A percentile compares a stretch with the other conserved stretches of the same genome.
These are phyloP conservation scores for Cymodocea nodosa DNA, from an alignment of 116 monocot species.

Conservation along the genomic window DNA sequence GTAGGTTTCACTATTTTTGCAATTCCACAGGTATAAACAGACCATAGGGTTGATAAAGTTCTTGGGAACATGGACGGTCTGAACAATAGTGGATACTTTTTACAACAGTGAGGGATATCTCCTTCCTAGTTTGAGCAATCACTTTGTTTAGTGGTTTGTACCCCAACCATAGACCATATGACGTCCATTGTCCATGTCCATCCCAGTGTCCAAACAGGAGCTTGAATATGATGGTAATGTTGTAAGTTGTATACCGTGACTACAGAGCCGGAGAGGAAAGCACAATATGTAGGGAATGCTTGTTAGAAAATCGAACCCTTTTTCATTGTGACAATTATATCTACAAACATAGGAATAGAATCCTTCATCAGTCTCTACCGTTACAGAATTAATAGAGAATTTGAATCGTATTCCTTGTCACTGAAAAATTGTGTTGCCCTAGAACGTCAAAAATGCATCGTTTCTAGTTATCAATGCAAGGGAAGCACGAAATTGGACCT, in stretches of 20 bases:
- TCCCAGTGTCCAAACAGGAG: constrained; percentile 75
- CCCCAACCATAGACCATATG: constrained; percentile 78
- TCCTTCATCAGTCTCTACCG: not conserved
- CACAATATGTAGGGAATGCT: not conserved
- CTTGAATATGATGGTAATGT: constrained; percentile 74
- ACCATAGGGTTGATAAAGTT: constrained; percentile 67
- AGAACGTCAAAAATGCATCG: too few relatives aligned
- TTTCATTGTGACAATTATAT: too few relatives aligned
- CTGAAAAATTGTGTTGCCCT: too few relatives aligned
- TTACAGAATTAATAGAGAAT: not conserved
- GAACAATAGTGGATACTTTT: constrained; percentile 54
- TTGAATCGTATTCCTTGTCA: too few relatives aligned
- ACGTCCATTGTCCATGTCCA: constrained; percentile 81
- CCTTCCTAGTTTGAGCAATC: constrained; percentile 66
- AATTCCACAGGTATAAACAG: constrained; percentile 66
- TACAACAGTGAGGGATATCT: constrained; percentile 66
- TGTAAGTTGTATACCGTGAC: constrained; percentile 80
- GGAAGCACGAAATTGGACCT: too few relatives aligned
- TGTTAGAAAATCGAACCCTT: not conserved
- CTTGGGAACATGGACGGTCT: constrained; percentile 54
- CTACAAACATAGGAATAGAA: too few relatives aligned
- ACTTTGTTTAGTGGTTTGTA: constrained; percentile 66
- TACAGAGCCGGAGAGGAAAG: constrained; percentile 37
- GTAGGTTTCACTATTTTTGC: constrained; percentile 45
- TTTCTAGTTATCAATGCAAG: too few relatives aligned